phyloP scores from a whole-genome alignment of 78 protist genomes.

The Guillardia theta region DNA sequence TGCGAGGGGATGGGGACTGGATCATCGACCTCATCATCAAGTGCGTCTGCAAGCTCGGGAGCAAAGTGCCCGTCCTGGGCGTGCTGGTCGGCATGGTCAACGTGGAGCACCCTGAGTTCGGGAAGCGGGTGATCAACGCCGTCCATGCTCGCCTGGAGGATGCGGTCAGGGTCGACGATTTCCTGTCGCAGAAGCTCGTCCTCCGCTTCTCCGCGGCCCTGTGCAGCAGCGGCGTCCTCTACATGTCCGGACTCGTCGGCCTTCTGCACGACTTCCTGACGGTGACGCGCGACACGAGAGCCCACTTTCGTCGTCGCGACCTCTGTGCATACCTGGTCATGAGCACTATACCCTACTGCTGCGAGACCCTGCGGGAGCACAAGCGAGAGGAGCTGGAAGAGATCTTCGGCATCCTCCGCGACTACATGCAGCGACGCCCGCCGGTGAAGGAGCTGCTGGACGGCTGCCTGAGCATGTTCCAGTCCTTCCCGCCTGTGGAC shows the following conservation, averaged over 20 bases:
- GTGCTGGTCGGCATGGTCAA: neutral
- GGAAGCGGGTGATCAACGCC: neutral
- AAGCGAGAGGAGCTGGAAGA: conserved; percentile 12
- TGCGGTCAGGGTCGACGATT: neutral
- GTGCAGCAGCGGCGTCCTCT: neutral
- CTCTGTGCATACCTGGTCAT: neutral
- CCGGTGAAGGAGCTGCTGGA: neutral
- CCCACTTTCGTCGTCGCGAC: neutral
- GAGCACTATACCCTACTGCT: neutral
- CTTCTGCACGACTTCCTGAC: neutral
- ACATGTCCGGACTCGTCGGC: neutral
- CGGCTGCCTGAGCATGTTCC: neutral
- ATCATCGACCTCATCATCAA: neutral
- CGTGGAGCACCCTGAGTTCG: neutral
- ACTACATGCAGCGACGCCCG: neutral
- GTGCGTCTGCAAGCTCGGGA: conserved; percentile 17
- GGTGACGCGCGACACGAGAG: neutral
- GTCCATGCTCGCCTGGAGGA: neutral
- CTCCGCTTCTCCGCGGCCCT: neutral
- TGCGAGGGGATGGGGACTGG: neutral
- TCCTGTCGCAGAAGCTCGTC: neutral
- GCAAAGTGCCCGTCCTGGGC: neutral
- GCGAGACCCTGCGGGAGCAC: neutral
- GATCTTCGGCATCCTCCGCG: neutral
- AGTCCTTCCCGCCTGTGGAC: neutral